These are phyloP conservation scores for Marasmius tenuissimus DNA, from an alignment of 1,284 basidiomycete species.

Conservation along the genomic window DNA sequence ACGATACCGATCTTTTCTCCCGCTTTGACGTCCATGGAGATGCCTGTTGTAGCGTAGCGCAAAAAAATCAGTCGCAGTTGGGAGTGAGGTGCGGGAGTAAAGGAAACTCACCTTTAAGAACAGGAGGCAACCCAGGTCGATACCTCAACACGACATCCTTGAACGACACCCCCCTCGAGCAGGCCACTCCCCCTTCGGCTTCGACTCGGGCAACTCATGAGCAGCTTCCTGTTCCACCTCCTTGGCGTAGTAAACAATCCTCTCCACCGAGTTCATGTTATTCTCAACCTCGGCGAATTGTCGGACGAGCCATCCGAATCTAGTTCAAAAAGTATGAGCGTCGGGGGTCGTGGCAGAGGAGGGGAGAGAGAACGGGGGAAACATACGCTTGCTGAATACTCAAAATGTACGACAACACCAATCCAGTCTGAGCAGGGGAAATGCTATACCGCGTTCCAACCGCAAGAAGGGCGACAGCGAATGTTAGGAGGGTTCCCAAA, in stretches of 20 bases:
- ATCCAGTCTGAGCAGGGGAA: slow-evolving; percentile 77
- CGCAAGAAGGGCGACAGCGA: slow-evolving; percentile 78
- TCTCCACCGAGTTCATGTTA: slow-evolving; percentile 90
- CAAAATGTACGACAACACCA: slow-evolving; percentile 77
- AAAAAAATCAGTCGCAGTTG: neutral
- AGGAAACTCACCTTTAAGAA: slow-evolving; percentile 50
- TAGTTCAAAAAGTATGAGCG: slow-evolving; percentile 24
- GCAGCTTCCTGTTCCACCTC: slow-evolving; percentile 79
- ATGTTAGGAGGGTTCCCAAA: slow-evolving; percentile 76
- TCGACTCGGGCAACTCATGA: slow-evolving; percentile 58
- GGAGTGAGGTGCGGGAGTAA: neutral
- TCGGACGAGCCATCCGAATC: slow-evolving; percentile 83
- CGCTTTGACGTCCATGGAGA: slow-evolving; percentile 63
- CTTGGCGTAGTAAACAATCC: slow-evolving; percentile 77
- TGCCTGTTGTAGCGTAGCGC: slow-evolving; percentile 17
- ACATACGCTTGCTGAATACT: slow-evolving; percentile 63
- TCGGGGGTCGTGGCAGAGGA: neutral
- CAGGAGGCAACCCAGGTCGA: slow-evolving; percentile 68
- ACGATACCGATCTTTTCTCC: slow-evolving; percentile 90
- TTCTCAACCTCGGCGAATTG: slow-evolving; percentile 88
- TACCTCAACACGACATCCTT: slow-evolving; percentile 68
- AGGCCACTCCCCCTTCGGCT: slow-evolving; percentile 71
- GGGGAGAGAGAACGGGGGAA: slow-evolving; percentile 8
- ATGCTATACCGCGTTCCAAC: slow-evolving; percentile 74
- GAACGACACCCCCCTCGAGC: slow-evolving; percentile 59